A percentile compares a stretch with the other conserved stretches of the same genome.
phyloP scores from a whole-genome alignment of 768 basidiomycete species.

The Infundibulicybe gibba region DNA sequence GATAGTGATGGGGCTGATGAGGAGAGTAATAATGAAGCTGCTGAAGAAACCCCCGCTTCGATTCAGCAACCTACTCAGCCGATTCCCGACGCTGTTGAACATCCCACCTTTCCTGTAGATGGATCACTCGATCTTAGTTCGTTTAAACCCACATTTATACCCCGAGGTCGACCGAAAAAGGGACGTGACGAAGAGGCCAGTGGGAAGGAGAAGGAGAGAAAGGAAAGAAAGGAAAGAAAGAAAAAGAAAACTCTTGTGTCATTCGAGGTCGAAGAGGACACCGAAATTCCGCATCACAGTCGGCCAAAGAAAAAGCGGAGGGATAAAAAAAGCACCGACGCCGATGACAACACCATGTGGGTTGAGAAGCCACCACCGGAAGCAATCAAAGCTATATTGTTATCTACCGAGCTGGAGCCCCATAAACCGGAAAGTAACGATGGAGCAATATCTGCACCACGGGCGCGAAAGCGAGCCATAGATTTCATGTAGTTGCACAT shows the following conservation, averaged over 20 bases:
- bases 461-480: conserved; percentile 65
- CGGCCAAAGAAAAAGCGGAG: conserved; percentile 40
- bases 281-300: conserved; percentile 33
- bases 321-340: conserved; percentile 29
- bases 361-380: conserved; percentile 60
- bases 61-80: conserved; percentile 8
- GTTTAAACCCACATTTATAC: conserved; percentile 88
- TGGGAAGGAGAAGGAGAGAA: conserved; percentile 47
- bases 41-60: conserved; percentile 7
- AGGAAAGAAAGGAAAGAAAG: conserved; percentile 27
- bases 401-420: conserved; percentile 9
- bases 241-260: conserved; percentile 63
- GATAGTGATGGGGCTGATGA: conserved; percentile 65
- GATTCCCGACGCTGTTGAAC: conserved; percentile 10
- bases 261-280: conserved; percentile 73
- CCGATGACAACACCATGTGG: conserved; percentile 61
- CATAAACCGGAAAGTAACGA: conserved; percentile 14
- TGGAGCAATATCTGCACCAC: conserved; percentile 18
- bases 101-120: conserved; percentile 7
- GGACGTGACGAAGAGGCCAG: conserved; percentile 26
- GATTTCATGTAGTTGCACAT: conserved; percentile 59
- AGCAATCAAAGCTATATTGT: conserved; percentile 34
- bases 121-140: conserved; percentile 51
- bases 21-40: conserved; percentile 27
- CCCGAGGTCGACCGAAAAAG: conserved; percentile 49